These are phyloP conservation scores for Stephania cephalantha DNA, from an alignment of 164 flowering plant species.

Conservation along the genomic window DNA sequence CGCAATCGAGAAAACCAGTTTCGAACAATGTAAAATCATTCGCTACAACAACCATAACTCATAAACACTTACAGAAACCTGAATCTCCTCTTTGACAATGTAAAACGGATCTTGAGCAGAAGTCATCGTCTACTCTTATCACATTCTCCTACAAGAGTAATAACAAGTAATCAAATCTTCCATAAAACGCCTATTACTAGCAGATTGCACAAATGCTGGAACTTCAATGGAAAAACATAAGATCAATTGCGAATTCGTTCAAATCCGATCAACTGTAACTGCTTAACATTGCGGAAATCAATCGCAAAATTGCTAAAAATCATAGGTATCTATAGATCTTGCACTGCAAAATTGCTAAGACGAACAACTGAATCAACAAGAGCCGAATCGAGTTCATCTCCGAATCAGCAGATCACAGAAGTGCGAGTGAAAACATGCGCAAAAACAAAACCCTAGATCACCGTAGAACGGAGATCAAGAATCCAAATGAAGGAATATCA, in stretches of 20 bases:
- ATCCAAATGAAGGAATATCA: too few species aligned
- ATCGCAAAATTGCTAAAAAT: too few species aligned
- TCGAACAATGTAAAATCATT: not conserved
- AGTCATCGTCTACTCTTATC: slow-evolving; percentile 41
- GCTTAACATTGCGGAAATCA: not conserved
- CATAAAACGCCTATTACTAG: not conserved
- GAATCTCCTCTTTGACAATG: slow-evolving; percentile 92
- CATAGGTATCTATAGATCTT: too few species aligned
- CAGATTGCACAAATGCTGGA: not conserved
- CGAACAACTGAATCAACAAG: not conserved
- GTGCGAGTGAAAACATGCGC: not conserved
- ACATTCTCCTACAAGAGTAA: not conserved
- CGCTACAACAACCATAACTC: not conserved
- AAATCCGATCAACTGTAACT: not conserved
- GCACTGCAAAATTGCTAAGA: too few species aligned
- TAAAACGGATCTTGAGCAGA: slow-evolving; percentile 95
- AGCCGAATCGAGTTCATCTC: not conserved
- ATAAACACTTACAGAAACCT: slow-evolving; percentile 65
- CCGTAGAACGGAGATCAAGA: too few species aligned
- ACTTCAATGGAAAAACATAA: not conserved
- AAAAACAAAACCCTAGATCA: not conserved
- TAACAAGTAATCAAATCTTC: not conserved
- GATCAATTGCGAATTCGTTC: not conserved
- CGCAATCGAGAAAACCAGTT: not conserved
- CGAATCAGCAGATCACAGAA: not conserved